Evolutionary conservation across 2,329 filamentous ascomycete genomes (phyloP).

Genomic region (Alternaria brassicae): DNA sequence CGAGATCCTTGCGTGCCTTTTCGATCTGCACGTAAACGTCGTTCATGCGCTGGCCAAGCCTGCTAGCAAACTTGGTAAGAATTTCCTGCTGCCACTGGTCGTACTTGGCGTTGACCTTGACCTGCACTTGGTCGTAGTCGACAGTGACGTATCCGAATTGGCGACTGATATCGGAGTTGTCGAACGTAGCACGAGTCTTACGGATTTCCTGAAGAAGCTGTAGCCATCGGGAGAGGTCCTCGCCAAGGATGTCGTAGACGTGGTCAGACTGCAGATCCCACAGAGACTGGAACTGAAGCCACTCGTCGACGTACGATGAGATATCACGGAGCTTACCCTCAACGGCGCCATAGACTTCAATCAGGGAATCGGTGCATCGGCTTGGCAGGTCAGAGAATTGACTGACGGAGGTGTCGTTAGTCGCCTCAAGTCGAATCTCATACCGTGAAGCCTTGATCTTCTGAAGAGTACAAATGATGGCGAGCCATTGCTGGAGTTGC

Average conservation of each 20-base stretch:
- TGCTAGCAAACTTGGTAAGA: constrained; percentile 86
- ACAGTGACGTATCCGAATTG: constrained; percentile 94
- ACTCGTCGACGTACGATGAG: constrained; percentile 90
- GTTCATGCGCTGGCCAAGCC: constrained; percentile 87
- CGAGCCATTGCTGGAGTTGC: constrained; percentile 92
- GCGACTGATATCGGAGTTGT: constrained; percentile 92
- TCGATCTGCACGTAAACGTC: constrained; percentile 93
- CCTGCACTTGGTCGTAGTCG: constrained; percentile 98
- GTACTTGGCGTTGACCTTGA: constrained; percentile 98
- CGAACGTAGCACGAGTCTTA: constrained; percentile 93
- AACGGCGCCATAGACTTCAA: constrained; percentile 80
- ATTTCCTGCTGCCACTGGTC: constrained; percentile 99
- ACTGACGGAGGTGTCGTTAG: constrained; percentile 64
- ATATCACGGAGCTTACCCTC: constrained; percentile 84
- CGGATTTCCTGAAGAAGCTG: constrained; percentile 96
- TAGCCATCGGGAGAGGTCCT: constrained; percentile 90
- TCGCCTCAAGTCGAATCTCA: constrained; percentile 78
- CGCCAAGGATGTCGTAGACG: constrained; percentile 89
- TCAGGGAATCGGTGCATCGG: constrained; percentile 79
- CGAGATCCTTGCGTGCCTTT: constrained; percentile 86
- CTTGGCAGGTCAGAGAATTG: constrained; percentile 86
- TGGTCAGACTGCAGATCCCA: constrained; percentile 98
- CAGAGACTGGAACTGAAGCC: constrained; percentile 97
- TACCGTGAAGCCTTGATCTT: constrained; percentile 96
- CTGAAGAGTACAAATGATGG: constrained; percentile 86